Evolutionary conservation across 73 alveolate species (phyloP), one percentile per base, ranked within the genome.

Genomic region (Strombidium stylifer): DNA sequence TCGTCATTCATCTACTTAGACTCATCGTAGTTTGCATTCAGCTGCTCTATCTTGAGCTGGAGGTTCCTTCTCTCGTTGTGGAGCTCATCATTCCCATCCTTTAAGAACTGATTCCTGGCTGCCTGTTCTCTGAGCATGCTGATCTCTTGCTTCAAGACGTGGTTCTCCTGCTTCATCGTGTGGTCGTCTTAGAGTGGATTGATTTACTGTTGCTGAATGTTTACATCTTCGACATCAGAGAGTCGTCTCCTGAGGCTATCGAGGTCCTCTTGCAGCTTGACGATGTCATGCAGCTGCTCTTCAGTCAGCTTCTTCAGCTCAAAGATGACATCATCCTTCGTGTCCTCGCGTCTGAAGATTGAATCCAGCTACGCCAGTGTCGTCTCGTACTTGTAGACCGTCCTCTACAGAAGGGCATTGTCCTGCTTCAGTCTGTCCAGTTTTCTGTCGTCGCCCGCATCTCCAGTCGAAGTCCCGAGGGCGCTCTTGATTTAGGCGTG

Each of bases 1-100:
- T 42, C 78, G 19, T 64, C 78, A 46, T 65, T 44, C 23, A 64
- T n/a, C 34, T 64, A 26, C n/a, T n/a, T n/a, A n/a, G n/a, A n/a
- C 14, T 47, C 78, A 20, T 64, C 45, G 5, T 44, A 62, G 20
- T 64, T n/a, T 21, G 25, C 5, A 23, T 64, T 65, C 4, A 64
- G 55, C 15, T 42, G 66, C 31, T 64, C 78, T 26, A 62, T 44
- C 23, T 44, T n/a, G 19, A 44, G 20, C 21, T 44, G 55, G 8
- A 64, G 27, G 18, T 42, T 7, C 42, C 51, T 64, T 12, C 78
- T 44, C 30, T 64, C 78, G 4, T 64, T n/a, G 21, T 40, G 16
- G 5, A 64, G 32, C 44, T 64, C 78, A 11, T 49, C 45, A 3
- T 25, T 46, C 27, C 45, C 78, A 4, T 18, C 16, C 12, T 44